Base-by-base conservation (phyloP, 1,284 basidiomycete species). In the Heterobasidion annosum region DNA sequence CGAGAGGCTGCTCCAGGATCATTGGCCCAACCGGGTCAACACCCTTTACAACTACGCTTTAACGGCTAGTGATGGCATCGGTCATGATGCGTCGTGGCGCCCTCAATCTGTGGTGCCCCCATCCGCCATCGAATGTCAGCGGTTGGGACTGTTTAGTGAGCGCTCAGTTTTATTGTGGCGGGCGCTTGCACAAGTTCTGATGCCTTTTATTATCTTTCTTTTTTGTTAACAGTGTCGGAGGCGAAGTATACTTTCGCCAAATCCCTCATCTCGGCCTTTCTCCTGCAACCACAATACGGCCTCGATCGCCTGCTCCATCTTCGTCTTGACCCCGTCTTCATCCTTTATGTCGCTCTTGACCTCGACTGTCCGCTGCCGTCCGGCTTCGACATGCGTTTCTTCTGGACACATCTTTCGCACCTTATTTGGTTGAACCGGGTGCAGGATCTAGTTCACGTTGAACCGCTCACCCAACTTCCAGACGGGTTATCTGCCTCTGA, bases 341-440 rank as follows among this genome's bases (percentile, higher is more conserved):
- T 59, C 10, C 18, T 59, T 37, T 59, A 59, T 50, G 57, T 54
- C n/a, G 50, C 53, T 44, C 53, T 59, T 49, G 58, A 59, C 18
- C 57, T 58, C 52, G 51, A 57, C 40, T 12, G 53, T 6, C 57
- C 58, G n/a, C 43, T 59, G 5, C 58, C 58, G 13, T 44, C 46
- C 33, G 34, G 25, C 43, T 55, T 58, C 46, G 56, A 58, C 34
- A 48, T 54, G 34, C 52, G 48, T 37, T 58, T 58, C 49, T 42
- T 59, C 18, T 59, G 53, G 54, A 43, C 47, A 32, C 58, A 59
- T 12, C 50, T 59, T 8, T 52, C 52, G 33, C 51, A 55, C 35
- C 57, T 59, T 10, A 43, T 59, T 32, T 51, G 55, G 19, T 18
- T 46, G 1, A 42, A 44, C 12, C 56, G 58, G n/a, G 48, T 45